Evolutionary conservation across 106 monocot species (phyloP).

Genomic region (Phalaenopsis aphrodite): DNA sequence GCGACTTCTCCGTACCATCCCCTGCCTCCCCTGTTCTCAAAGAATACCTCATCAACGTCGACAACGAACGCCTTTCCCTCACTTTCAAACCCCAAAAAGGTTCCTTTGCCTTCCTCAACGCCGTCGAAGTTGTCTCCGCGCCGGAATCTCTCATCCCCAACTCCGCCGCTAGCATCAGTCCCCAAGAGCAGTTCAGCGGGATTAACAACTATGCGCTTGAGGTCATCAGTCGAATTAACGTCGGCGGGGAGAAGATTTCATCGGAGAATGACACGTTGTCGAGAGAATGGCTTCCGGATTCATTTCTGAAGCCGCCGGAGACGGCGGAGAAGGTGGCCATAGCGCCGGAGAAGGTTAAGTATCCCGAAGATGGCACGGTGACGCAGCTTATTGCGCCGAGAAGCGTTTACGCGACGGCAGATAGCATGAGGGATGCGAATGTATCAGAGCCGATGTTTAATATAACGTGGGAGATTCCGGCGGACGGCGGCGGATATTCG

Average conservation of each 20-base stretch:
- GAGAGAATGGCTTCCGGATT: constrained; percentile 47
- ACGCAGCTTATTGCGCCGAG: constrained; percentile 45
- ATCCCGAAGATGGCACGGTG: constrained; percentile 37
- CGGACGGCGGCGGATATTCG: constrained; percentile 22
- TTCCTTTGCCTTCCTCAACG: constrained; percentile 57
- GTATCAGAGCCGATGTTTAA: constrained; percentile 41
- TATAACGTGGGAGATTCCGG: constrained; percentile 56
- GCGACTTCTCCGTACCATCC: constrained; percentile 34
- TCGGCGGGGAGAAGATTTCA: constrained; percentile 34
- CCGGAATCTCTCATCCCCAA: constrained; percentile 35
- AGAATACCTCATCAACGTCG: constrained; percentile 52
- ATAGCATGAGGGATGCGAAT: constrained; percentile 41
- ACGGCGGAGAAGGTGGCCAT: constrained; percentile 28
- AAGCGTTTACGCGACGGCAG: constrained; percentile 54
- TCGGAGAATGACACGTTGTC: constrained; percentile 32
- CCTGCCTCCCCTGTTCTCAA: constrained; percentile 30
- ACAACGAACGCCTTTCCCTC: constrained; percentile 29
- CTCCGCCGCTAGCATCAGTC: constrained; percentile 15
- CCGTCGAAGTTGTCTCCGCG: constrained; percentile 42
- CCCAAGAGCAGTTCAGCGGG: constrained; percentile 16
- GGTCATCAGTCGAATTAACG: constrained; percentile 35
- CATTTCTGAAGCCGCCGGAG: constrained; percentile 23
- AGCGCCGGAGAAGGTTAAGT: constrained; percentile 24
- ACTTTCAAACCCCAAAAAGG: constrained; percentile 33
- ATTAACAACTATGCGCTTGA: constrained; percentile 36